These are phyloP conservation scores for Hypomontagnella monticulosa DNA, from an alignment of 495 filamentous ascomycete species.

Conservation along the genomic window DNA sequence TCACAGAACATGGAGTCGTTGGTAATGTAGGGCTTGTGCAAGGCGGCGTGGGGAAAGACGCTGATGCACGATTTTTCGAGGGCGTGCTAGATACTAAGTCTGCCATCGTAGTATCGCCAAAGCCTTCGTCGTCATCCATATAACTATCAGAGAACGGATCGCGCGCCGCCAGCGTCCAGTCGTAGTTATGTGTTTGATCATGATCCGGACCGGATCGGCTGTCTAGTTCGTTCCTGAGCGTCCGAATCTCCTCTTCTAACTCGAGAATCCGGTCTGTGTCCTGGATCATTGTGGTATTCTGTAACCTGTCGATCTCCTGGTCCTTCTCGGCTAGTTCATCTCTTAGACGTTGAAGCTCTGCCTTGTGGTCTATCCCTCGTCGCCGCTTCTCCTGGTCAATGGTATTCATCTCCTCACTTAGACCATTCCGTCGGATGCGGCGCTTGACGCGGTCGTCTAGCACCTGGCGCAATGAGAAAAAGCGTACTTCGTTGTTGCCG, in stretches of 20 bases:
- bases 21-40: constrained; percentile 53
- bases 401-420: constrained; percentile 79
- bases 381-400: constrained; percentile 67
- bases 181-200: constrained; percentile 42
- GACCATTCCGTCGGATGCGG: constrained; percentile 72
- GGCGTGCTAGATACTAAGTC: constrained; percentile 57
- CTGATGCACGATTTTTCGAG: constrained; percentile 39
- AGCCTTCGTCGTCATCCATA: constrained; percentile 50
- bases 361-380: constrained; percentile 48
- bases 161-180: constrained; percentile 55
- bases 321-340: constrained; percentile 63
- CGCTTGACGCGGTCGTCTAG: constrained; percentile 77
- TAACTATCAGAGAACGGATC: constrained; percentile 56
- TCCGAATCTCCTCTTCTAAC: constrained; percentile 54
- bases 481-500: constrained; percentile 52
- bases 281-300: constrained; percentile 56
- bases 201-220: constrained; percentile 42
- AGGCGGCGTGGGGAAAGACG: constrained; percentile 62
- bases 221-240: constrained; percentile 44
- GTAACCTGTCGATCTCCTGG: constrained; percentile 58
- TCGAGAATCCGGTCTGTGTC: constrained; percentile 55
- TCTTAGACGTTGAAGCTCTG: constrained; percentile 60
- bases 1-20: constrained; percentile 33
- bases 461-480: constrained; percentile 73
- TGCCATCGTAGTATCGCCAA: constrained; percentile 50